Evolutionary conservation across 1,284 basidiomycete genomes (phyloP).

Genomic region (Irpex rosettiformis): DNA sequence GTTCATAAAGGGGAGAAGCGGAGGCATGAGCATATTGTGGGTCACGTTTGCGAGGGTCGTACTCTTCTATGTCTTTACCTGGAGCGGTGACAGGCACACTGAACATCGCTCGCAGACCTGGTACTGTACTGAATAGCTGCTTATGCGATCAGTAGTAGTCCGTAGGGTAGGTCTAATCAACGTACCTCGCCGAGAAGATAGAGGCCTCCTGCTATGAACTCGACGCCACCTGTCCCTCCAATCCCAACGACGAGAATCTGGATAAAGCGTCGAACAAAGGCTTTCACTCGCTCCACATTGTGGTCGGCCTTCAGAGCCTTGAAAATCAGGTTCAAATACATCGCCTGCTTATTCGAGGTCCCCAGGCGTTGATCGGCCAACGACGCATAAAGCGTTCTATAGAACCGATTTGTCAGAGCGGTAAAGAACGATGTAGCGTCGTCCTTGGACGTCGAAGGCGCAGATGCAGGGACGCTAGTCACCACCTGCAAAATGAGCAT

Average conservation of each 20-base stretch:
- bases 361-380: constrained; percentile 82
- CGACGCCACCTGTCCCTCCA: constrained; percentile 70
- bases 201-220: constrained; percentile 90
- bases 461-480: constrained; percentile 41
- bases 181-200: constrained; percentile 72
- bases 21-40: constrained; percentile 87
- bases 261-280: constrained; percentile 84
- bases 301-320: constrained; percentile 86
- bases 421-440: constrained; percentile 30
- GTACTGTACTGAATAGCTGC: constrained; percentile 74
- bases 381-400: constrained; percentile 88
- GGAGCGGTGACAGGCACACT: constrained; percentile 37
- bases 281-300: constrained; percentile 66
- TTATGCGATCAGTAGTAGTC: not conserved
- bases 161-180: constrained; percentile 4
- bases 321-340: constrained; percentile 97
- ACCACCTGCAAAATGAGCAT: constrained; percentile 89
- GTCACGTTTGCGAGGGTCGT: constrained; percentile 90
- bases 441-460: constrained; percentile 34
- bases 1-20: constrained; percentile 83
- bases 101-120: constrained; percentile 70
- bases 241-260: constrained; percentile 75
- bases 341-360: constrained; percentile 89
- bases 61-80: constrained; percentile 49
- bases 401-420: constrained; percentile 81